Evolutionary conservation across 495 filamentous ascomycete species (phyloP).

Genomic region (Penicillium chermesinum): DNA sequence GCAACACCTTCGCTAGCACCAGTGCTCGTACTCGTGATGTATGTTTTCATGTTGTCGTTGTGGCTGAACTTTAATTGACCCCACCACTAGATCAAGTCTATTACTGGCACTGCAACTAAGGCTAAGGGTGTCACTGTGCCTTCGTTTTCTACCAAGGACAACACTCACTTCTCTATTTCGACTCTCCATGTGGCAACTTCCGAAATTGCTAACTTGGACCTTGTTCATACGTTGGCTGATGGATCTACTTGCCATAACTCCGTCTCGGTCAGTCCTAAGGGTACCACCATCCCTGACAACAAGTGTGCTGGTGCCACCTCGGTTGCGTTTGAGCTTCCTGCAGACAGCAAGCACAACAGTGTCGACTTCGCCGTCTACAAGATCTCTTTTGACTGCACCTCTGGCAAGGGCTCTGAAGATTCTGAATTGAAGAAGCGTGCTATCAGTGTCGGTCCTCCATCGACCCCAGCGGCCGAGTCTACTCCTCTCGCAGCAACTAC

Average conservation of each 20-base stretch:
- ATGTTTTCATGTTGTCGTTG: slow-evolving; percentile 24
- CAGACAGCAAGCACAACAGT: slow-evolving; percentile 41
- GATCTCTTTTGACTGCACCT: slow-evolving; percentile 81
- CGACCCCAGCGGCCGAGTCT: slow-evolving; percentile 2
- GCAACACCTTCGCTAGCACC: slow-evolving; percentile 45
- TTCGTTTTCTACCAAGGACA: slow-evolving; percentile 54
- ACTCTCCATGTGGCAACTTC: slow-evolving; percentile 66
- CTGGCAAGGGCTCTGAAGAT: slow-evolving; percentile 32
- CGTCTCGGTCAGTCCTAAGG: slow-evolving; percentile 55
- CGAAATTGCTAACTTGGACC: slow-evolving; percentile 70
- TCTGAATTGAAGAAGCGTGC: neutral
- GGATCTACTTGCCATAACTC: slow-evolving; percentile 72
- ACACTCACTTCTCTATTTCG: slow-evolving; percentile 65
- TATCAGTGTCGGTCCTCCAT: neutral
- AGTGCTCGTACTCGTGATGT: slow-evolving; percentile 43
- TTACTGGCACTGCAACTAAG: slow-evolving; percentile 16
- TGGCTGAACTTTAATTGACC: slow-evolving; percentile 1
- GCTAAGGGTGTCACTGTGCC: slow-evolving; percentile 25
- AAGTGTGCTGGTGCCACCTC: slow-evolving; percentile 88
- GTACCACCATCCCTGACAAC: slow-evolving; percentile 66
- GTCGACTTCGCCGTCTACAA: slow-evolving; percentile 72
- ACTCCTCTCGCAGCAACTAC: neutral
- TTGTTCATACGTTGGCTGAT: slow-evolving; percentile 79
- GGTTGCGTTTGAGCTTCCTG: slow-evolving; percentile 70
- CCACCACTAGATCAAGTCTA: slow-evolving; percentile 21